Conservation (phyloP, 2,329 filamentous ascomycete genomes). For the Fusarium robinianum region DNA sequence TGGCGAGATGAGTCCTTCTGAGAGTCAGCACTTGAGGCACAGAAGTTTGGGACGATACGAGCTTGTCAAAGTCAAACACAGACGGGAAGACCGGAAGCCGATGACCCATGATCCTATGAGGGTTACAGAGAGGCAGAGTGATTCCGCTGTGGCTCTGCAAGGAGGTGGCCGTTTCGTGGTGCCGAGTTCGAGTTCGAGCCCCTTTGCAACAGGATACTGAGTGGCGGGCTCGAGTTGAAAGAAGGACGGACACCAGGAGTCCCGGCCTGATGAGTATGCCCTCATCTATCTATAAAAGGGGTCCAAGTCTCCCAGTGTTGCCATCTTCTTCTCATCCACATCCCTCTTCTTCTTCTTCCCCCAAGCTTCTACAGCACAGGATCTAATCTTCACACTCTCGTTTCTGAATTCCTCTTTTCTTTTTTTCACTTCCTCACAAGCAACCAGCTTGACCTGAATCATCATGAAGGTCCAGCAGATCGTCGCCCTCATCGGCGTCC, state of each 20-base stretch:
- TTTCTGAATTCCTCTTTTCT: slow-evolving; percentile 4
- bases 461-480: slow-evolving; percentile 22
- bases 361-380: slow-evolving; percentile 14
- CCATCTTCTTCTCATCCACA: background rate
- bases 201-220: no score
- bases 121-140: background rate
- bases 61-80: slow-evolving; percentile 8
- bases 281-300: slow-evolving; percentile 16
- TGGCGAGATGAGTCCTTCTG: background rate
- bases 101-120: slow-evolving; percentile 3
- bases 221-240: background rate
- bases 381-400: slow-evolving; percentile 12
- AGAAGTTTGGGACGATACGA: slow-evolving; percentile 8
- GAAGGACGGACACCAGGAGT: background rate
- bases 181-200: no score
- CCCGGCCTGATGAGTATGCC: background rate
- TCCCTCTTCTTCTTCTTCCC: slow-evolving; percentile 14
- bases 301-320: background rate
- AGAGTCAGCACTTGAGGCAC: background rate
- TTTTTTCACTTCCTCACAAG: slow-evolving; percentile 2
- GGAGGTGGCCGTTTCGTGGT: no score
- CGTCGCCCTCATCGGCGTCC: slow-evolving; percentile 20
- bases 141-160: background rate
- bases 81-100: background rate
- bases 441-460: background rate